phyloP scores from a whole-genome alignment of 2,329 filamentous ascomycete species.

The Aureobasidium sp. region DNA sequence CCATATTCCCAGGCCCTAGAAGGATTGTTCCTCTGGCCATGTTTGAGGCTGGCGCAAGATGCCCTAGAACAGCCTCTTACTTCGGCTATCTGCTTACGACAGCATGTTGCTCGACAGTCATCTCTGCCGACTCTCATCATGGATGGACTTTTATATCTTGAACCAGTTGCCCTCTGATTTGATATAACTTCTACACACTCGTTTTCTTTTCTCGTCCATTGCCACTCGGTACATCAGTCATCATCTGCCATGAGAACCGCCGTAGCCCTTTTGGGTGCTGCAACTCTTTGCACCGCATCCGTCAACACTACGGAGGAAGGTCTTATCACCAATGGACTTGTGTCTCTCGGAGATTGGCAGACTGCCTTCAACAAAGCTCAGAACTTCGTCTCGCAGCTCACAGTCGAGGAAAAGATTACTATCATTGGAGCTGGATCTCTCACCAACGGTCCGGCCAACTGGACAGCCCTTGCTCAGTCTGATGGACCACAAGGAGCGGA shows the following conservation, averaged over 20 bases:
- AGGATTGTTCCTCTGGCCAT: not conserved
- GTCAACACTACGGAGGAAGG: not conserved
- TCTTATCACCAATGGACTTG: not conserved
- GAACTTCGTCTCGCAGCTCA: slow-evolving; percentile 73
- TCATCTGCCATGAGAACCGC: not conserved
- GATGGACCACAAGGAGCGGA: slow-evolving; percentile 73
- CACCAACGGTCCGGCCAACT: slow-evolving; percentile 51
- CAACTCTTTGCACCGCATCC: not conserved
- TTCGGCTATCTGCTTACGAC: not conserved
- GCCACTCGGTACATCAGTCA: not conserved
- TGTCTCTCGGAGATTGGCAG: slow-evolving; percentile 56
- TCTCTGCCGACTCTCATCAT: not conserved
- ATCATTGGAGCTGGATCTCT: slow-evolving; percentile 69
- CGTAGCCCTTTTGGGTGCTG: not conserved
- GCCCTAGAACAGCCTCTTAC: not conserved
- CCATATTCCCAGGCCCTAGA: not conserved
- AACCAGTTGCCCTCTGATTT: not conserved
- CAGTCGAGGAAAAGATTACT: slow-evolving; percentile 83
- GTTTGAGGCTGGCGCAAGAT: not conserved
- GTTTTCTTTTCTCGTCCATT: not conserved
- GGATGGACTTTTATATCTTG: not conserved
- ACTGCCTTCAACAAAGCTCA: slow-evolving; percentile 67
- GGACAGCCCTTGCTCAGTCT: slow-evolving; percentile 65
- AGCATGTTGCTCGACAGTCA: not conserved
- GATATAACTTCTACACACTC: not conserved